Evolutionary conservation across 2,329 filamentous ascomycete genomes (phyloP).

Genomic region (Cercospora sp.): DNA sequence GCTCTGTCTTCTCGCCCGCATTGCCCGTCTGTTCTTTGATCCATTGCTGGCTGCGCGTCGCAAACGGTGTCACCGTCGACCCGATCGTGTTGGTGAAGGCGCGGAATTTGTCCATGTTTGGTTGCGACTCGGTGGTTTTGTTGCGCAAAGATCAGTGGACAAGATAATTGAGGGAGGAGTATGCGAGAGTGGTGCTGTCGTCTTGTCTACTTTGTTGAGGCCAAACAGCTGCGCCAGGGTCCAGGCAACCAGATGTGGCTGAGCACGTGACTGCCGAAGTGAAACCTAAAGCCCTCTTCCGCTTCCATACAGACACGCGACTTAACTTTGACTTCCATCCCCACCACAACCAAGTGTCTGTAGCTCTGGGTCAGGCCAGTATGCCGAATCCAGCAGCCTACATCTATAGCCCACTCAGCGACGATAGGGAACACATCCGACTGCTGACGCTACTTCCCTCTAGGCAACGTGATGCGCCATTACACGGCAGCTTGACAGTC

Average conservation of each 20-base stretch:
- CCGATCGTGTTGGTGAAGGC: constrained; percentile 63
- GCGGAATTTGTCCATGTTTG: constrained; percentile 66
- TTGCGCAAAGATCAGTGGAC: neutral
- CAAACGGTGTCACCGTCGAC: constrained; percentile 86
- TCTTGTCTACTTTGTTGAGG: neutral
- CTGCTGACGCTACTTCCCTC: no score
- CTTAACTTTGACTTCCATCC: no score
- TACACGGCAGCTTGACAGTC: no score
- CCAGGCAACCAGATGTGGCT: neutral
- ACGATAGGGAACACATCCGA: no score
- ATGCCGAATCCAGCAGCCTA: no score
- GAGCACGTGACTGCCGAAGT: neutral
- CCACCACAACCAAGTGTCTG: no score
- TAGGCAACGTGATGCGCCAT: no score
- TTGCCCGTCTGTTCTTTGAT: constrained; percentile 97
- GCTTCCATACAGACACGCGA: no score
- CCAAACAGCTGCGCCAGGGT: neutral
- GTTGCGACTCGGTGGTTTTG: neutral
- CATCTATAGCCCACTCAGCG: no score
- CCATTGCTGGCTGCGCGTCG: constrained; percentile 91
- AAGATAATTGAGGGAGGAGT: neutral
- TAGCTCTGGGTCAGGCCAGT: no score
- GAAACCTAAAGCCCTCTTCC: neutral
- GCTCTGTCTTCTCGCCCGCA: constrained; percentile 95
- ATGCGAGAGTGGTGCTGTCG: neutral